Base-by-base conservation (phyloP, 805 yeast species). In the Suhomyces sp. region DNA sequence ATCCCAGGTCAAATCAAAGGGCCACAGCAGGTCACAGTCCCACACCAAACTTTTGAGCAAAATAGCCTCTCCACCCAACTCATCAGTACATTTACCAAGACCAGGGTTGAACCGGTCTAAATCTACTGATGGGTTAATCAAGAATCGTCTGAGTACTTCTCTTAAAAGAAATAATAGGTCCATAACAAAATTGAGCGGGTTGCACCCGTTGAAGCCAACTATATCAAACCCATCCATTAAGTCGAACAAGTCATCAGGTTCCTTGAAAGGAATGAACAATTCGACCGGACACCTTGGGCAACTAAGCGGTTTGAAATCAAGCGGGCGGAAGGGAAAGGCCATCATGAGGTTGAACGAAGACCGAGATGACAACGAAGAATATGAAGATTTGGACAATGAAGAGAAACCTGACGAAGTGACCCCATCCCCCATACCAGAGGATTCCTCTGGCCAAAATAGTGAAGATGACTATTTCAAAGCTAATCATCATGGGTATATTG, bases 261-360 rank as follows among this genome's bases (percentile, higher is more conserved):
- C 70, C 9, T 44, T 66, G 30, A 65, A 64, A 48, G 66, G 60
- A 9, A 35, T 53, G 42, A 34, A 26, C 16, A 21, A 35, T 19
- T 20, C 47, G 11, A 36, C 43, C 6, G 32, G 41, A 19, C 36
- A 33, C 9, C 28, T 42, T 19, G 46, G 31, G 4, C 46, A 34
- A 13, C 26, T 40, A 14, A 42, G 46, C 20, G 71, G 72, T 3
- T 49, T 68, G 38, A 66, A 62, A 39, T 48, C 67, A 7, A 63
- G 68, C 39, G 46, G 60, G 5, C 54, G 53, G 26, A 60, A 64
- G 31, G 72, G 65, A 2, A 55, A 53, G 31, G 74, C 71, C 8
- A 67, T 68, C 5, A 46, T 68, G 40, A 48, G 49, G 19, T 51
- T 68, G 33, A 67, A 68, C 36, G 72, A 66, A 25, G 69, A 64